phyloP scores from a whole-genome alignment of 2,329 filamentous ascomycete genomes.

The Hypoxylon sp. region DNA sequence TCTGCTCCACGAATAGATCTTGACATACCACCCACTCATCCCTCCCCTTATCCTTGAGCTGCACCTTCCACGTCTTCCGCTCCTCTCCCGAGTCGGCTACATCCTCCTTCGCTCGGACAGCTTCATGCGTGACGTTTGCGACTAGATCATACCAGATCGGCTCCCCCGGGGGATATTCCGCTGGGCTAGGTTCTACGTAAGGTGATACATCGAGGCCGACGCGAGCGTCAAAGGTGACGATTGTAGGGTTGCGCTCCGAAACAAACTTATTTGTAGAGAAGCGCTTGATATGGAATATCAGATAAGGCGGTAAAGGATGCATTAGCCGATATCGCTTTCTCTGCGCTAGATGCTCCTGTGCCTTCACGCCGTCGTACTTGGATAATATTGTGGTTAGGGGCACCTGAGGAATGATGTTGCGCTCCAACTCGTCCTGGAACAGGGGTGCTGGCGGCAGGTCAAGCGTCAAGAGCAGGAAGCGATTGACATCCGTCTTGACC shows the following conservation, averaged over 20 bases:
- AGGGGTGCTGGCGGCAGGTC: conserved; percentile 92
- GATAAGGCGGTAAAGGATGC: conserved; percentile 90
- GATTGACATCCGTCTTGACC: conserved; percentile 81
- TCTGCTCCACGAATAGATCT: conserved; percentile 92
- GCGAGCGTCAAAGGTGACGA: conserved; percentile 92
- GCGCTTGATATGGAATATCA: conserved; percentile 96
- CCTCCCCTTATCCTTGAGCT: conserved; percentile 84
- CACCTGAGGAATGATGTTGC: conserved; percentile 96
- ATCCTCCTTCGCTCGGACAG: conserved; percentile 81
- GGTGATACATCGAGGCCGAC: conserved; percentile 86
- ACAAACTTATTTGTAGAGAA: conserved; percentile 98
- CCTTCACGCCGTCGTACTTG: conserved; percentile 91
- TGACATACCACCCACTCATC: conserved; percentile 95
- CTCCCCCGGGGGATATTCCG: conserved; percentile 78
- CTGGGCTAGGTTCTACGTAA: conserved; percentile 90
- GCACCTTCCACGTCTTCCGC: conserved; percentile 92
- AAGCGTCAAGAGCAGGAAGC: conserved; percentile 92
- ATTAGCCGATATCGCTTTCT: conserved; percentile 90
- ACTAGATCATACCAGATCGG: conserved; percentile 96
- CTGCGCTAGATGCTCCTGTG: conserved; percentile 90
- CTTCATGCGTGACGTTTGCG: conserved; percentile 93
- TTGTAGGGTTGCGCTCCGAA: conserved; percentile 94
- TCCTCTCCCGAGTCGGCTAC: conserved; percentile 92
- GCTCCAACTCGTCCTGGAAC: conserved; percentile 94
- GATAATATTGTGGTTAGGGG: conserved; percentile 85